Evolutionary conservation across 768 basidiomycete genomes (phyloP).

Genomic region (Tricholoma sp.): DNA sequence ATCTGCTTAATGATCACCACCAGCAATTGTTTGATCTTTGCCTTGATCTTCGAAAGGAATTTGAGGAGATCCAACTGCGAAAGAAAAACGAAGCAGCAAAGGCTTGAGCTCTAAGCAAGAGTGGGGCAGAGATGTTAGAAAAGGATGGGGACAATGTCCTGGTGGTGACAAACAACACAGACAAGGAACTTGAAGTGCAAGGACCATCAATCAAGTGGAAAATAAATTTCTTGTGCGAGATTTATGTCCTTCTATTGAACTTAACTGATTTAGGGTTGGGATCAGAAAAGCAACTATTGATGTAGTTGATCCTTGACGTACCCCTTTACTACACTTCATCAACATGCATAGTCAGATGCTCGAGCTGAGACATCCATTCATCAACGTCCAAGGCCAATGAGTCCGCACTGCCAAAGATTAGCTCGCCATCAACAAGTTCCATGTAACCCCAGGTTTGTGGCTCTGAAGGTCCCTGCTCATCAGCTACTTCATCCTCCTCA

Average conservation of each 20-base stretch:
- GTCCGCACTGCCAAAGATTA: background rate
- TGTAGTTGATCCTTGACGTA: background rate
- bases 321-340: background rate
- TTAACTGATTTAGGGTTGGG: background rate
- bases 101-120: background rate
- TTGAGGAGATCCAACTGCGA: background rate
- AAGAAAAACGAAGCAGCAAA: background rate
- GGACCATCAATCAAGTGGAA: background rate
- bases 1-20: background rate
- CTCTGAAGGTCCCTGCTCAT: background rate
- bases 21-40: background rate
- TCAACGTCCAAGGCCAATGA: background rate
- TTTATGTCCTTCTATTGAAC: background rate
- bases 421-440: background rate
- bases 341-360: background rate
- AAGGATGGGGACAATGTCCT: background rate
- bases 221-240: background rate
- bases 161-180: background rate
- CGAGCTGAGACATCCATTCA: background rate
- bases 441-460: slow-evolving; percentile 1
- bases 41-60: background rate
- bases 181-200: background rate
- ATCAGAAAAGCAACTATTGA: background rate
- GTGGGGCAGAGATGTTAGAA: background rate
- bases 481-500: background rate